phyloP scores from a whole-genome alignment of 2,329 filamentous ascomycete genomes.

The Arthrobotrys musiformis region DNA sequence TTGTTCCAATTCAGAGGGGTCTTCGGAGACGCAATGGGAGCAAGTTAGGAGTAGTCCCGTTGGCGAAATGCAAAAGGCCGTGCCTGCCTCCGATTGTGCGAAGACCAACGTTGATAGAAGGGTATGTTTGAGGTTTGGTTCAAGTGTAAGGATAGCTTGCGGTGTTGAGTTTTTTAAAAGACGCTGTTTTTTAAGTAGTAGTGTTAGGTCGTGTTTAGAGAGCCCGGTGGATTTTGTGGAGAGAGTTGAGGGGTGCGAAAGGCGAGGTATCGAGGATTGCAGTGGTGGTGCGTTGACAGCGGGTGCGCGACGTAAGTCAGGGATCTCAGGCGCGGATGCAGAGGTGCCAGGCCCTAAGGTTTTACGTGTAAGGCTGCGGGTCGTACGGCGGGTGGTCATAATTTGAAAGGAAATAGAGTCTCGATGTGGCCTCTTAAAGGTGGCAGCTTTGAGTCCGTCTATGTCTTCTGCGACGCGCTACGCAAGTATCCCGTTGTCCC shows the following conservation, averaged over 20 bases:
- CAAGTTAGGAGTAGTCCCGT: slow-evolving; percentile 67
- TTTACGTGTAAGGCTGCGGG: neutral
- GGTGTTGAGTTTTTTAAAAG: slow-evolving; percentile 16
- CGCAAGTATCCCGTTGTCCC: too few species aligned
- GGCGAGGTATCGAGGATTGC: neutral
- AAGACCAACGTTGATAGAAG: slow-evolving; percentile 64
- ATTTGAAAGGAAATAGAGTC: neutral
- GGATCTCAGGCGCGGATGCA: neutral
- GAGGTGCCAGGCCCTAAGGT: neutral
- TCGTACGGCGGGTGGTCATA: neutral
- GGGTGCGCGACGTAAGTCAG: neutral
- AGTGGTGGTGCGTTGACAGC: neutral
- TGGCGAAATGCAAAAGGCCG: slow-evolving; percentile 66
- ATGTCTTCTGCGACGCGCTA: too few species aligned
- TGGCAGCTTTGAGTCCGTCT: too few species aligned
- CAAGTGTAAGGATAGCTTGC: neutral
- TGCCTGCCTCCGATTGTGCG: slow-evolving; percentile 67
- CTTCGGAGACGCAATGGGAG: slow-evolving; percentile 67
- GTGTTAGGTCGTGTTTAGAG: slow-evolving; percentile 13
- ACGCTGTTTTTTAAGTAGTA: slow-evolving; percentile 45
- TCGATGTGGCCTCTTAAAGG: too few species aligned
- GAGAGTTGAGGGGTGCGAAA: neutral
- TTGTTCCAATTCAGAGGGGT: slow-evolving; percentile 61
- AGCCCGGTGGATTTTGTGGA: slow-evolving; percentile 24
- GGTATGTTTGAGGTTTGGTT: slow-evolving; percentile 2